Conservation (phyloP, 2,329 filamentous ascomycete species). For the Diplodia mutila region DNA sequence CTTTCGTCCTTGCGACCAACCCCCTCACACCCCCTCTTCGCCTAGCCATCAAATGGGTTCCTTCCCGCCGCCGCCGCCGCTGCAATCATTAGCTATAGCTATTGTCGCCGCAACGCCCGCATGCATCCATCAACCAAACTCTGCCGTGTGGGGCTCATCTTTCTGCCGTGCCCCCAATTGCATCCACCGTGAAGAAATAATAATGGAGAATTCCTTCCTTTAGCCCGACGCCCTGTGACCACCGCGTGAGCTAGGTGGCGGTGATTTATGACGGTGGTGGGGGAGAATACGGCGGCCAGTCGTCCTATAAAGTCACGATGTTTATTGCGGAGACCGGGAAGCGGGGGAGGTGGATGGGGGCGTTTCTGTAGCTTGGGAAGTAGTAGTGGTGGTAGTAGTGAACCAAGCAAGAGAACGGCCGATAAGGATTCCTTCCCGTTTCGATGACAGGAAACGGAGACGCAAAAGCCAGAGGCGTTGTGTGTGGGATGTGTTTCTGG, state of each 20-base stretch:
- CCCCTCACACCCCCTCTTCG: not conserved
- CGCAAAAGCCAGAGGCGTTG: not conserved
- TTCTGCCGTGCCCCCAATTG: not conserved
- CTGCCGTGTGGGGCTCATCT: not conserved
- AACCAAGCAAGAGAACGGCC: not conserved
- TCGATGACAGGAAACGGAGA: not conserved
- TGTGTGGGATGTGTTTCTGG: not conserved
- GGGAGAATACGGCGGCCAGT: not conserved
- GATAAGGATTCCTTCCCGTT: not conserved
- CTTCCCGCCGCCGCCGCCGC: not conserved
- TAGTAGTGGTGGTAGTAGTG: not conserved
- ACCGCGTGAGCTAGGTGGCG: not conserved
- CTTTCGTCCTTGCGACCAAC: not conserved
- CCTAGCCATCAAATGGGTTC: not conserved
- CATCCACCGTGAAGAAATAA: not conserved
- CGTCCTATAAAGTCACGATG: not conserved
- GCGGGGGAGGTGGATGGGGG: not conserved
- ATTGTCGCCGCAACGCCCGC: not conserved
- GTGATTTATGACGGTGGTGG: not conserved
- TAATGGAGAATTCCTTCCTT: not conserved
- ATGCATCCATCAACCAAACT: not conserved
- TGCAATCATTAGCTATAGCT: too few species aligned
- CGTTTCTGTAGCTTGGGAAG: not conserved
- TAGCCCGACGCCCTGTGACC: not conserved
- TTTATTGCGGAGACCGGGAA: not conserved